Evolutionary conservation across 192 early-diverging fungal species (phyloP).

Genomic region (Entomortierella lignicola): DNA sequence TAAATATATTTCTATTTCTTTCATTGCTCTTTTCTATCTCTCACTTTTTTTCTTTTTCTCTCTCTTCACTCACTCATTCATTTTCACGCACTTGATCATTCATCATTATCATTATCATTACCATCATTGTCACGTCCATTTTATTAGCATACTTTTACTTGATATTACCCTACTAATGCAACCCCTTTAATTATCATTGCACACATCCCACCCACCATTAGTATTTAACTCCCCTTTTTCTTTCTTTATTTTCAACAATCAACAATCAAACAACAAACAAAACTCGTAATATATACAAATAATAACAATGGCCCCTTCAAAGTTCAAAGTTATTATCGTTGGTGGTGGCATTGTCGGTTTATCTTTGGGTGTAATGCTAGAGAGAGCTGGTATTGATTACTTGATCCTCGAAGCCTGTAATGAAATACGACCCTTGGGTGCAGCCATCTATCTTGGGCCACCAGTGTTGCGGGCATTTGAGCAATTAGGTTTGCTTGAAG

Average conservation of each 20-base stretch:
- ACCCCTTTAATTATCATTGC: not conserved
- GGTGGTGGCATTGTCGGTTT: slow-evolving; percentile 47
- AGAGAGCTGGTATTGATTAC: slow-evolving; percentile 48
- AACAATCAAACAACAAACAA: not conserved
- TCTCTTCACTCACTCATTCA: too few relatives aligned
- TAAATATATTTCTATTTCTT: not conserved
- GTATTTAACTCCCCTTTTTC: not conserved
- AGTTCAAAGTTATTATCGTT: slow-evolving; percentile 50
- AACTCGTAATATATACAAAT: not conserved
- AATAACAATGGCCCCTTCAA: slow-evolving; percentile 22
- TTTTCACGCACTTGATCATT: too few relatives aligned
- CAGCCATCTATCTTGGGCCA: slow-evolving; percentile 27
- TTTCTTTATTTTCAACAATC: not conserved
- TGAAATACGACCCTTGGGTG: slow-evolving; percentile 22
- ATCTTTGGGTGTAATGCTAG: slow-evolving; percentile 43
- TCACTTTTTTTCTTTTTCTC: not conserved
- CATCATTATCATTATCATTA: too few relatives aligned
- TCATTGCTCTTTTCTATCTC: not conserved
- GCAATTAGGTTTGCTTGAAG: slow-evolving; percentile 43
- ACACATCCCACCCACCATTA: not conserved
- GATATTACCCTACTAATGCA: too few relatives aligned
- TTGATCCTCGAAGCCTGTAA: slow-evolving; percentile 35
- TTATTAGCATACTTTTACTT: too few relatives aligned
- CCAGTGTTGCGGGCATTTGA: slow-evolving; percentile 39
- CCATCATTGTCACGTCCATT: too few relatives aligned